Percentiles rank a stretch among this genome's conserved stretches.
These are phyloP conservation scores for Myxozyma lipomycoides DNA, from an alignment of 805 yeast genomes.

Conservation along the genomic window DNA sequence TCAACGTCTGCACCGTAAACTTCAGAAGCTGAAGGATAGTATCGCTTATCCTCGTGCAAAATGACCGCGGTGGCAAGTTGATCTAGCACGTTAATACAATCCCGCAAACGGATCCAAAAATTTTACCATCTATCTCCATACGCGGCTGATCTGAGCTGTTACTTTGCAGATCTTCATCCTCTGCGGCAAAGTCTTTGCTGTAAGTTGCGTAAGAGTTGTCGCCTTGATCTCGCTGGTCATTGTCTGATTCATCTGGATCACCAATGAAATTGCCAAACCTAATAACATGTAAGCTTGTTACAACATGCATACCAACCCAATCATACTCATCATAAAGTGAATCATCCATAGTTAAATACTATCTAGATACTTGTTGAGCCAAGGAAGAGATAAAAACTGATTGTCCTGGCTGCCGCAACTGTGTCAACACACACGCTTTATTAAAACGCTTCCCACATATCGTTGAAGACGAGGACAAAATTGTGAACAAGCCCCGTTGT, in stretches of 20 bases:
- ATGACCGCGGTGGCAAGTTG: slow-evolving; percentile 36
- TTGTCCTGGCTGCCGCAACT: too few species aligned
- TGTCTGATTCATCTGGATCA: slow-evolving; percentile 48
- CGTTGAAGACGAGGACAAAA: too few species aligned
- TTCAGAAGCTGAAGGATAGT: slow-evolving; percentile 44
- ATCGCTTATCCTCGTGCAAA: slow-evolving; percentile 46
- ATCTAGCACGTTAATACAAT: slow-evolving; percentile 5
- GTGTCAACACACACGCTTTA: too few species aligned
- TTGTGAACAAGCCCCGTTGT: too few species aligned
- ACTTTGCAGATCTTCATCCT: not conserved
- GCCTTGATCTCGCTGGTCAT: slow-evolving; percentile 33
- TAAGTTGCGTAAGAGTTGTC: slow-evolving; percentile 14
- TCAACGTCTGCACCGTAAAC: slow-evolving; percentile 63
- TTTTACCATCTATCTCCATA: not conserved
- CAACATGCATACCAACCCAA: slow-evolving; percentile 34
- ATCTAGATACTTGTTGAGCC: too few species aligned
- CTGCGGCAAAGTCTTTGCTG: slow-evolving; percentile 6
- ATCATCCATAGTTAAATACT: slow-evolving; percentile 43
- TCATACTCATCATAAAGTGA: slow-evolving; percentile 82
- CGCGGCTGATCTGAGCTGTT: not conserved
- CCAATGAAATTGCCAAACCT: slow-evolving; percentile 64
- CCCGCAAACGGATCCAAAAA: not conserved
- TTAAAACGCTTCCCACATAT: too few species aligned
- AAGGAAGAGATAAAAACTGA: too few species aligned
- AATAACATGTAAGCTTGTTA: slow-evolving; percentile 21